Conservation (phyloP, 352 stramenopile species). For the Globisporangium abappressorium region DNA sequence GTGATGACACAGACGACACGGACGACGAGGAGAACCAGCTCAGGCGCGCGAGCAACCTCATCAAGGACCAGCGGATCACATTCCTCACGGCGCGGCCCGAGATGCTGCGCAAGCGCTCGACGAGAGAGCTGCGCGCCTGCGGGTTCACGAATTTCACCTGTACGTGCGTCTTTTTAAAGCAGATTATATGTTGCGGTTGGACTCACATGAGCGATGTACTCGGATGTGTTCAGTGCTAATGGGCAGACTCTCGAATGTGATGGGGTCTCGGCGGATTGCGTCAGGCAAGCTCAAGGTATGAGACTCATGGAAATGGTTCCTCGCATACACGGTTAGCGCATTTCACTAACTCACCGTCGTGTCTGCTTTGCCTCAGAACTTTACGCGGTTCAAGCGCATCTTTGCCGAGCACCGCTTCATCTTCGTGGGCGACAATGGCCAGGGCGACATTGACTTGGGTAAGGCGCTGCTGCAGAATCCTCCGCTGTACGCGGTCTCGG, state of each 20-base stretch:
- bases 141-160: slow-evolving; percentile 78
- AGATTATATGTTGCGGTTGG: neutral
- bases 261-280: slow-evolving; percentile 64
- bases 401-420: slow-evolving; percentile 76
- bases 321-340: neutral
- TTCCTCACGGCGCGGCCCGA: slow-evolving; percentile 78
- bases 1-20: slow-evolving; percentile 12
- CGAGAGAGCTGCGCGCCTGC: slow-evolving; percentile 58
- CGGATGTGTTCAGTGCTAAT: slow-evolving; percentile 50
- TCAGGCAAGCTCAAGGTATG: slow-evolving; percentile 62
- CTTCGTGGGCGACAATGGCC: slow-evolving; percentile 80
- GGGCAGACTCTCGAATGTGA: slow-evolving; percentile 60
- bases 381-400: slow-evolving; percentile 64
- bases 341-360: neutral
- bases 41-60: neutral
- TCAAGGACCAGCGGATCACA: slow-evolving; percentile 44
- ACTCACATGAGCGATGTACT: neutral
- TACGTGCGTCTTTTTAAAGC: slow-evolving; percentile 24
- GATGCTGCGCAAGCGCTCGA: slow-evolving; percentile 59
- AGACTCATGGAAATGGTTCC: neutral
- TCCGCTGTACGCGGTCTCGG: slow-evolving; percentile 46
- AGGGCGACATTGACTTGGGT: slow-evolving; percentile 79
- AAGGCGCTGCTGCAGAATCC: slow-evolving; percentile 60
- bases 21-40: slow-evolving; percentile 18
- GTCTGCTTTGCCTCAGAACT: slow-evolving; percentile 41